phyloP scores from a whole-genome alignment of 2,329 filamentous ascomycete species.

The Pseudogymnoascus sp. region DNA sequence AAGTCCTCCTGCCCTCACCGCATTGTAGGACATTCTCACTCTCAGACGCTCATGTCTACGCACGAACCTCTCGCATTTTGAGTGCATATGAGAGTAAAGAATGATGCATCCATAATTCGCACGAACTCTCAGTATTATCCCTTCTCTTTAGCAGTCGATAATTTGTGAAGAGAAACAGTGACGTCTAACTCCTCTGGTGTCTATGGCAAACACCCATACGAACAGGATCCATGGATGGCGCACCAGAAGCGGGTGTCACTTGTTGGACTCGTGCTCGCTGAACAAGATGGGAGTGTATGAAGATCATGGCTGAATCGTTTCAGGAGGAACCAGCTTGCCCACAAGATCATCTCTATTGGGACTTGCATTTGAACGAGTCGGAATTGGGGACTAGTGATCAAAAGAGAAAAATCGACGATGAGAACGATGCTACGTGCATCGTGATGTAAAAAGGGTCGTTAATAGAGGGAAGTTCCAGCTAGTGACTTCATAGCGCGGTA shows the following conservation, averaged over 20 bases:
- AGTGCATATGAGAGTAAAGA: neutral
- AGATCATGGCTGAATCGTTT: constrained; percentile 21
- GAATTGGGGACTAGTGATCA: no score
- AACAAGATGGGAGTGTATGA: constrained; percentile 31
- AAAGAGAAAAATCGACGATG: no score
- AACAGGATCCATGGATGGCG: constrained; percentile 19
- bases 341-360: constrained; percentile 29
- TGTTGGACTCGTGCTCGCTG: constrained; percentile 21
- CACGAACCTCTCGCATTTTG: neutral
- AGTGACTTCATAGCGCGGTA: no score
- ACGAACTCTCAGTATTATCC: neutral
- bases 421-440: no score
- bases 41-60: neutral
- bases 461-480: neutral
- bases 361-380: no score
- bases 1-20: neutral
- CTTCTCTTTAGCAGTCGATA: neutral
- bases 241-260: constrained; percentile 27
- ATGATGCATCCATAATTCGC: neutral
- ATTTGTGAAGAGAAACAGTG: neutral
- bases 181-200: neutral
- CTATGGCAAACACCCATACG: constrained; percentile 21
- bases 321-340: no score
- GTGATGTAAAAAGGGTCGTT: neutral
- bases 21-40: neutral